These are phyloP conservation scores for Chloris gayana DNA, from an alignment of 176 grass and related monocot species.

Conservation along the genomic window DNA sequence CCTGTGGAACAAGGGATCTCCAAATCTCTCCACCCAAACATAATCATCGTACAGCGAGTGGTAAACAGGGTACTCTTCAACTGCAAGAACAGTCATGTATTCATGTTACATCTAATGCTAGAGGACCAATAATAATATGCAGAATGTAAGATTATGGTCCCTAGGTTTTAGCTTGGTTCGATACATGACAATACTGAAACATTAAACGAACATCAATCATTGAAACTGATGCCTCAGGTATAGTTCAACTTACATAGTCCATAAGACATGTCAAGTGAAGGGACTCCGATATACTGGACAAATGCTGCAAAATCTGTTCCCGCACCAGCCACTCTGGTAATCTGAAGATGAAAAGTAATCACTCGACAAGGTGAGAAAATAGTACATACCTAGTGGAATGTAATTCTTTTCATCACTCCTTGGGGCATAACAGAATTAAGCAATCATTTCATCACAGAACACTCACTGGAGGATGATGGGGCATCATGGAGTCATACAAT, in stretches of 20 bases:
- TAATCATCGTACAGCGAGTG: constrained; percentile 89
- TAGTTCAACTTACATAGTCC: constrained; percentile 57
- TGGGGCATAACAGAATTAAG: constrained; percentile 1
- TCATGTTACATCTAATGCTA: constrained; percentile 20
- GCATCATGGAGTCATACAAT: constrained; percentile 59
- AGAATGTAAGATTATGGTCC: neutral
- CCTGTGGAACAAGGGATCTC: constrained; percentile 83
- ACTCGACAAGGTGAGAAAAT: constrained; percentile 29
- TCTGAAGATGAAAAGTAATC: constrained; percentile 54
- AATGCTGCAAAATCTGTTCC: constrained; percentile 91
- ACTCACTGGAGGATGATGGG: constrained; percentile 33
- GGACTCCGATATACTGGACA: constrained; percentile 80
- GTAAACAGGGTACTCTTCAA: constrained; percentile 72
- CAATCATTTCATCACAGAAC: constrained; percentile 21
- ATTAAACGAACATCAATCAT: neutral
- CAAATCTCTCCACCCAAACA: constrained; percentile 85
- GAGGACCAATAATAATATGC: neutral
- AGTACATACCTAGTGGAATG: constrained; percentile 3
- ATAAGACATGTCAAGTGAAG: constrained; percentile 85
- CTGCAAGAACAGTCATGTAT: constrained; percentile 40
- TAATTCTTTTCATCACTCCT: neutral
- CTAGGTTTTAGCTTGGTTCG: neutral
- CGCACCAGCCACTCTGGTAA: constrained; percentile 76
- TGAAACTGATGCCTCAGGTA: constrained; percentile 7
- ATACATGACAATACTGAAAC: neutral